These are phyloP conservation scores for Colletotrichum gloeosporioides DNA, from an alignment of 2,329 filamentous ascomycete genomes.

Conservation along the genomic window DNA sequence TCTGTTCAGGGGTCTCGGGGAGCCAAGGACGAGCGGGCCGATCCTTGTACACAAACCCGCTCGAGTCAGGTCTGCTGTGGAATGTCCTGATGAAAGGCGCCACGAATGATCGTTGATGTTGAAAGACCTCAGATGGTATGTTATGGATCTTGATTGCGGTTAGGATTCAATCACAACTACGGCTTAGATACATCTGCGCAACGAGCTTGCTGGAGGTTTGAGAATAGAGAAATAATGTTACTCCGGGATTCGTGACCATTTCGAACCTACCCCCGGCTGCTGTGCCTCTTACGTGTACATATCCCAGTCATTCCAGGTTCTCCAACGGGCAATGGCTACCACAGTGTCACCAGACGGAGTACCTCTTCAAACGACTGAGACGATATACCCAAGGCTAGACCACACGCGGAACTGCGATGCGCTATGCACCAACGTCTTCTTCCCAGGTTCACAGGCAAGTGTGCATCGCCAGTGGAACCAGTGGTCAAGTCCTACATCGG, in stretches of 20 bases:
- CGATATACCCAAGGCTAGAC: background rate
- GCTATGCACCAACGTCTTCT: background rate
- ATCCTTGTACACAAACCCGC: background rate
- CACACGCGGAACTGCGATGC: background rate
- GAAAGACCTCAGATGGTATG: rapidly evolving
- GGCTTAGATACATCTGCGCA: background rate
- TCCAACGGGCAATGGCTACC: background rate
- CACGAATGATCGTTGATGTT: background rate
- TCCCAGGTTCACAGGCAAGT: background rate
- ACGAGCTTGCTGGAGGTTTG: background rate
- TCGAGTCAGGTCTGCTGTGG: background rate
- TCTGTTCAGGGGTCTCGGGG: background rate
- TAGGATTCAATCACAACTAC: background rate
- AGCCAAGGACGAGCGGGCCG: background rate
- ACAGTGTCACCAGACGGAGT: background rate
- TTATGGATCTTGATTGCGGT: background rate
- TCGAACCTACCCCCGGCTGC: background rate
- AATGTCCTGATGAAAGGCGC: background rate
- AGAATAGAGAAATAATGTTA: background rate
- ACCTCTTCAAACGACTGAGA: background rate
- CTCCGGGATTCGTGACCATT: background rate
- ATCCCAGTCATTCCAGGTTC: background rate
- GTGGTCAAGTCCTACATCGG: background rate
- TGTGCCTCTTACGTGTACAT: background rate
- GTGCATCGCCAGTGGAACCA: background rate